Evolutionary conservation across 805 yeast genomes (phyloP), one percentile per base, ranked within the genome.

Genomic region (Lipomyces mesembrius): DNA sequence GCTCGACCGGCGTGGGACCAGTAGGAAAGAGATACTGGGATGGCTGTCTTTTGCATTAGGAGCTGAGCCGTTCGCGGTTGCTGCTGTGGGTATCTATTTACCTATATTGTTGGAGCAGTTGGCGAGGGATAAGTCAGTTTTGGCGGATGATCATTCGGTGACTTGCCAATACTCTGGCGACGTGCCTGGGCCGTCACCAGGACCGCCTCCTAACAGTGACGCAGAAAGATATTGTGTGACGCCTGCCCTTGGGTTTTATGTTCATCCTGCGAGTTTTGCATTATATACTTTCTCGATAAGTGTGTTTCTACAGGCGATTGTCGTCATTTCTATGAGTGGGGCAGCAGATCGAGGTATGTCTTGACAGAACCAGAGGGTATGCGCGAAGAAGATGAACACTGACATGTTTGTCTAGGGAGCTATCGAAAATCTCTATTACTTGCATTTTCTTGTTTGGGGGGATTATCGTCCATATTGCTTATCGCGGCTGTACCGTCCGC

Each of bases 21-120:
- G 83, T 4, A 73, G 76, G 35, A 73, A 77, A 46, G 87, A 85
- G 69, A 80, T 88, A 1, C 71, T 81, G 46, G 94, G 93, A 3
- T 80, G 74, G 74, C 86, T 87, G 74, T 79, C 87, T 6, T 88
- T 86, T 70, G 81, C 88, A 1, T 87, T 90, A 83, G 92, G 93
- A 0, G 85, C 90, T 25, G 96, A 90, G 75, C 95, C 95, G 0
- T 90, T 89, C 74, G 83, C 89, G 3, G 95, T 90, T 7, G 86
- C 91, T 52, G 92, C 89, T 1, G 88, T 90, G 5, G 88, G 93
- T 0, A 89, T 94, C 0, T 90, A 88, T 75, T 88, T 90, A 5
- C 95, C 95, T 0, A 77, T 90, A 20, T 76, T 90, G 6, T 77
- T 90, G 37, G 92, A 90, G 68, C 89, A 87, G 72, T 82, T 87